These are phyloP conservation scores for Coemansia sp. DNA, from an alignment of 192 early-diverging fungal genomes.

Conservation along the genomic window DNA sequence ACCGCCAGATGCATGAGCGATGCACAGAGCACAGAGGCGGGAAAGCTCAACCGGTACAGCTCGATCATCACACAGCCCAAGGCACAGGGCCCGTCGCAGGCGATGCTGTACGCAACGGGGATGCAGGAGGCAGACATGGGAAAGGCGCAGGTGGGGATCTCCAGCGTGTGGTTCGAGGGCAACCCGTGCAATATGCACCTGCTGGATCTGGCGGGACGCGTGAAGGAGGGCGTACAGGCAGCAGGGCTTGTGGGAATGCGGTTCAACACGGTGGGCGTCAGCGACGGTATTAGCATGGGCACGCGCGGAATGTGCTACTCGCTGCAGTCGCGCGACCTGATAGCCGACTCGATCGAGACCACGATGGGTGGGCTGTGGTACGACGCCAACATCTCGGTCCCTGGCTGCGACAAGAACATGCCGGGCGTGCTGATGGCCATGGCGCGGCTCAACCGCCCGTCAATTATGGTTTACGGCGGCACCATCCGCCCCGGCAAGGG, in stretches of 20 bases:
- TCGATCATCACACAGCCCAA: slow-evolving; percentile 90
- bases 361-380: slow-evolving; percentile 99
- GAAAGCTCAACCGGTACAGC: slow-evolving; percentile 79
- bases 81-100: slow-evolving; percentile 93
- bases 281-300: slow-evolving; percentile 97
- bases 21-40: slow-evolving; percentile 7
- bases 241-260: slow-evolving; percentile 91
- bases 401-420: slow-evolving; percentile 98
- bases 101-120: slow-evolving; percentile 97
- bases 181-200: slow-evolving; percentile 99
- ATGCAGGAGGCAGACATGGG: slow-evolving; percentile 77
- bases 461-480: slow-evolving; percentile 97
- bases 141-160: slow-evolving; percentile 94
- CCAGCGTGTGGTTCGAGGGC: slow-evolving; percentile 98
- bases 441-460: slow-evolving; percentile 93
- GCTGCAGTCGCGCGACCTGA: slow-evolving; percentile 94
- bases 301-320: slow-evolving; percentile 97
- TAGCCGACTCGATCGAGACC: slow-evolving; percentile 99
- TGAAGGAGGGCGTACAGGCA: slow-evolving; percentile 90
- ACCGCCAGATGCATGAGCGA: neutral
- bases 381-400: slow-evolving; percentile 96
- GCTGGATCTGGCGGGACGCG: slow-evolving; percentile 76
- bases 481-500: slow-evolving; percentile 82
- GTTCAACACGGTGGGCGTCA: slow-evolving; percentile 99
- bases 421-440: slow-evolving; percentile 96